Evolutionary conservation across 495 filamentous ascomycete genomes (phyloP), one percentile per base, ranked within the genome.

Genomic region (Aeminium ludgeri): DNA sequence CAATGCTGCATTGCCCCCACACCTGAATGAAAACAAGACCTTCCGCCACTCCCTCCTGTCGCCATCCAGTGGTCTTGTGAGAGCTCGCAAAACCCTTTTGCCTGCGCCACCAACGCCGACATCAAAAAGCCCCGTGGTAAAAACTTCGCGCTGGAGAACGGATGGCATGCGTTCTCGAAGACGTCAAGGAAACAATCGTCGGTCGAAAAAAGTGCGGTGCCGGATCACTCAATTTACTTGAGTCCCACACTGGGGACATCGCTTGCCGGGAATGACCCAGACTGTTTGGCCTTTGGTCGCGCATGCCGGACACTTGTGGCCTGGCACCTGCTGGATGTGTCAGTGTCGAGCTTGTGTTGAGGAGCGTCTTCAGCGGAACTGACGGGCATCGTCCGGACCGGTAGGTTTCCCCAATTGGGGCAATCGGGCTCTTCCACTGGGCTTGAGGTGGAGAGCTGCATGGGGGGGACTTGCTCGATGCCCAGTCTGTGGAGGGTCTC

Each of bases 251-350:
- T 54, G 38, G 5, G 58, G 58, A 38, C 58, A 61, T 28, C 46
- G 48, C 46, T 61, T 61, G 17, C 57, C 57, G 2, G 56, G 58
- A 31, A 61, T 59, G 33, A 61, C 58, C 58, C 58, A 61, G 6
- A 59, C 53, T 3, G 55, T 58, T 19, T 56, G 39, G 12, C 56
- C 56, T 27, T 51, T 53, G 12, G 47, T 37, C 15, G 56, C 39
- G 39, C 58, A 61, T 30, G 46, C 43, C 1, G 58, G 58, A 42
- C 58, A 61, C 1, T 52, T 52, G 10, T 51, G 43, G 15, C 58
- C 56, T 17, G 58, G 58, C n/a, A 59, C 55, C 58, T 61, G 8
- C 8, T 25, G 3, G 23, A 8, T 8, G 8, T 8, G 23, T 25
- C 23, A 25, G 23, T 25, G 23, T 8, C 23, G 23, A 8, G 8